Base-by-base conservation (phyloP, 768 basidiomycete genomes). In the Leccinum incarnatum region DNA sequence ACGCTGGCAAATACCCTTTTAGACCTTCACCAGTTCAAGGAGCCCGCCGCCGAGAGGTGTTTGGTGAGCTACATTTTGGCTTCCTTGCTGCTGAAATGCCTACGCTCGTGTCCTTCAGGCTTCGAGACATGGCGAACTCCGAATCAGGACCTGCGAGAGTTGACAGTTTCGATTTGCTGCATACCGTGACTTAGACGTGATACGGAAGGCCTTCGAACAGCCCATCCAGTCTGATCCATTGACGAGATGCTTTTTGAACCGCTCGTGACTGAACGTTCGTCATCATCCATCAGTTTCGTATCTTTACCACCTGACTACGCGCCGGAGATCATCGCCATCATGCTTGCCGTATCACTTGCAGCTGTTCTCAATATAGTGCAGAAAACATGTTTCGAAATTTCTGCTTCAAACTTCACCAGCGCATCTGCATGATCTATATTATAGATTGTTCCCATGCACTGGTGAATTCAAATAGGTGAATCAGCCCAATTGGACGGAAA, bases 151-250 rank as follows among this genome's bases (percentile, higher is more conserved):
- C 8, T 91, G 87, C 65, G 79, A 83, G 58, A 80, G 82, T 52
- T 74, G 77, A 25, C 82, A 83, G n/a, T 92, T 93, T 71, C 83
- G 89, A 4, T 84, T 85, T 65, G 89, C 86, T 1, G 86, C 87
- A 32, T 90, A 89, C 64, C 81, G 87, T 11, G 88, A 92, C 67
- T 77, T 93, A 37, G 87, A 87, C 60, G 81, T 83, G 1, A 83
- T 91, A 42, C 81, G 87, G 47, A 75, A 78, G 60, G 86, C 86
- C 0, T 91, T 93, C 53, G 89, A 90, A 65, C 76, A 79, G 27
- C 79, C 83, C 7, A 75, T 88, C 29, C 29, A 30, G 29, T 10
- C 29, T 30, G 29, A 2, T 30, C 29, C 29, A 30, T 27, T 27
- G 27, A 27, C 27, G 27, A 27, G 27, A 30, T 8, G 9, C 29